Base-by-base conservation (phyloP, 2,329 filamentous ascomycete species). In the Xenosphaeropsis pyriputrescens region DNA sequence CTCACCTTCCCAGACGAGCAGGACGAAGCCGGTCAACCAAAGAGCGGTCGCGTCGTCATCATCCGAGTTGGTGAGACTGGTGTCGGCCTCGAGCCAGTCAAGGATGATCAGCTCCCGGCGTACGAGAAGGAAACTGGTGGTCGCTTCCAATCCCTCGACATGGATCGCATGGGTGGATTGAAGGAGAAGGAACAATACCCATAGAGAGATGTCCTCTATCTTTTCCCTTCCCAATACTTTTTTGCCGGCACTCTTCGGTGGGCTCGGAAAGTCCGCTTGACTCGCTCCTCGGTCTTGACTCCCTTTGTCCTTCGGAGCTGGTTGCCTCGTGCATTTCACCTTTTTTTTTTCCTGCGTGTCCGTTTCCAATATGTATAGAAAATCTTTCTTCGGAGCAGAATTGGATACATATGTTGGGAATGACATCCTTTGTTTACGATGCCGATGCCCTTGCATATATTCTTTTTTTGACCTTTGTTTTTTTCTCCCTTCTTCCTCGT, bases 1-100 rank as follows among this genome's bases (percentile, higher is more conserved):
- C 94, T 98, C 59, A 96, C 91, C 29, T 96, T 98, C 67, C 91
- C 91, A 13, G 85, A 93, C 51, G 91, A 96, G 66, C 79, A 93
- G 49, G 88, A 95, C 54, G 83, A 85, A 48, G 65, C 74, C 39
- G 89, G 89, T 49, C 85, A 78, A 59, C 71, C 72, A 50, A 82
- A 82, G 64, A 85, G 80, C 47, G 89, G 89, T 26, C 78, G 88
- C 22, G 86, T 96, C 37, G 81, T 98, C 16, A 76, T 96, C 29
- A 89, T 98, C 39, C 75, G 85, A 37, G 85, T 96, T 37, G 86
- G 88, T 44, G 91, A 96, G 47, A 80, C 75, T 43, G 80, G 84
- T 29, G 78, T 96, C 46, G 91, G 89, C 36, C 71, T 96, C 45
- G 89, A 94, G 62, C 89, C 88, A 39, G 72, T 93, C 47, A 57